Evolutionary conservation across 495 filamentous ascomycete genomes (phyloP).

Genomic region (Sordaria brevicollis): DNA sequence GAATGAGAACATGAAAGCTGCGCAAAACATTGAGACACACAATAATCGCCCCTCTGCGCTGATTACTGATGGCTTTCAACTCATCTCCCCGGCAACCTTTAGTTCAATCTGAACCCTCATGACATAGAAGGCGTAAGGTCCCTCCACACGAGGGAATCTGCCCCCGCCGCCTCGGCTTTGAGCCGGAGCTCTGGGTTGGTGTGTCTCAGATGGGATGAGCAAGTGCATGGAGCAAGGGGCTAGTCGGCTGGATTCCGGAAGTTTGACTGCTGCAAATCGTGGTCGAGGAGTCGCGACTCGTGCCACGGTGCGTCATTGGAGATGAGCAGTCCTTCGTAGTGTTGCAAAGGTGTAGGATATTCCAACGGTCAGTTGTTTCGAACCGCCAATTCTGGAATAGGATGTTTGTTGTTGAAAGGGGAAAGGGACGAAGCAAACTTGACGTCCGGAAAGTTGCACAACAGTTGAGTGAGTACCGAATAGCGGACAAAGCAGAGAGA

Average conservation of each 20-base stretch:
- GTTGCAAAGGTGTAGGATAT: neutral
- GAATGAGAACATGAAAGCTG: neutral
- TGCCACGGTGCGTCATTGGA: neutral
- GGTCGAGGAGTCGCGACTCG: neutral
- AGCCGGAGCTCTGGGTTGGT: neutral
- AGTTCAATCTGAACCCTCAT: neutral
- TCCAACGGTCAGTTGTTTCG: neutral
- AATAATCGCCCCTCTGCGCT: neutral
- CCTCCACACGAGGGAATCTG: neutral
- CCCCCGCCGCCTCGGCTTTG: neutral
- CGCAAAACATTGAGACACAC: neutral
- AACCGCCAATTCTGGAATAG: neutral
- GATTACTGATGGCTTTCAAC: neutral
- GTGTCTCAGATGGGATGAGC: neutral
- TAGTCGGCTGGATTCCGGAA: neutral
- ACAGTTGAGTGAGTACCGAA: neutral
- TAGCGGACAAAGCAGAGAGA: neutral
- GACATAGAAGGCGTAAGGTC: neutral
- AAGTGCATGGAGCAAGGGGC: neutral
- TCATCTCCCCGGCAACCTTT: neutral
- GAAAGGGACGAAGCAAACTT: neutral
- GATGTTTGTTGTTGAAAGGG: neutral
- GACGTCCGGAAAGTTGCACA: neutral
- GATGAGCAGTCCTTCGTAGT: neutral
- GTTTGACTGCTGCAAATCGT: neutral